Evolutionary conservation across 345 rosid species (phyloP).

Genomic region (Combretum micranthum): DNA sequence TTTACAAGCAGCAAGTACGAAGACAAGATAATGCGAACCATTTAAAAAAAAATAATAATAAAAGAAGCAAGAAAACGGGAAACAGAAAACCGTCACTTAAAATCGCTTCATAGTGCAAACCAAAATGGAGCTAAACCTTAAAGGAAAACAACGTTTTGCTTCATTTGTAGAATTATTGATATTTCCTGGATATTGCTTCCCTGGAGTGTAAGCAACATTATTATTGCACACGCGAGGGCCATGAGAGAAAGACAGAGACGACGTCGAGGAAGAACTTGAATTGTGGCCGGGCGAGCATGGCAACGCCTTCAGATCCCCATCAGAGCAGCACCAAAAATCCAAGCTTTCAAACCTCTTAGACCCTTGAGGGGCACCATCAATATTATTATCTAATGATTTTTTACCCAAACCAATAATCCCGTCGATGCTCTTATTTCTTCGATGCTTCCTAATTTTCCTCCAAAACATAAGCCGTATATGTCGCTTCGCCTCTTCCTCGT

Average conservation of each 20-base stretch:
- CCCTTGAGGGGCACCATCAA: not conserved
- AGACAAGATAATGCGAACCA: too few species aligned
- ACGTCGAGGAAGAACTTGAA: conserved; percentile 35
- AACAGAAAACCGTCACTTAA: conserved; percentile 1
- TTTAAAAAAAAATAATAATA: not conserved
- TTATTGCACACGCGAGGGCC: not conserved
- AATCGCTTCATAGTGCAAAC: conserved; percentile 20
- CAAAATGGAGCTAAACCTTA: conserved; percentile 18
- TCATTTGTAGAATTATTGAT: conserved; percentile 14
- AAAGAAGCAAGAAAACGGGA: not conserved
- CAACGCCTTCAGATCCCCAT: conserved; percentile 13
- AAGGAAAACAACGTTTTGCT: conserved; percentile 21
- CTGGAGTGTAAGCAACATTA: not conserved
- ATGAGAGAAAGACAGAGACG: conserved; percentile 22
- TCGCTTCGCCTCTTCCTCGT: conserved; percentile 10
- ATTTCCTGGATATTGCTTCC: conserved; percentile 11
- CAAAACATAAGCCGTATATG: conserved; percentile 33
- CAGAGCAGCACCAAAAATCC: conserved; percentile 19
- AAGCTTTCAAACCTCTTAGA: conserved; percentile 6
- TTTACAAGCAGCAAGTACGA: too few species aligned
- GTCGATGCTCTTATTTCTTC: not conserved
- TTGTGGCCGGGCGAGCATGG: conserved; percentile 1
- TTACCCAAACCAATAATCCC: not conserved
- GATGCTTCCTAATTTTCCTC: conserved; percentile 21
- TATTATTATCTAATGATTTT: not conserved